A percentile compares a stretch with the other conserved stretches of the same genome.
Conservation (phyloP, 2,329 filamentous ascomycete species). For the Didymella exigua region DNA sequence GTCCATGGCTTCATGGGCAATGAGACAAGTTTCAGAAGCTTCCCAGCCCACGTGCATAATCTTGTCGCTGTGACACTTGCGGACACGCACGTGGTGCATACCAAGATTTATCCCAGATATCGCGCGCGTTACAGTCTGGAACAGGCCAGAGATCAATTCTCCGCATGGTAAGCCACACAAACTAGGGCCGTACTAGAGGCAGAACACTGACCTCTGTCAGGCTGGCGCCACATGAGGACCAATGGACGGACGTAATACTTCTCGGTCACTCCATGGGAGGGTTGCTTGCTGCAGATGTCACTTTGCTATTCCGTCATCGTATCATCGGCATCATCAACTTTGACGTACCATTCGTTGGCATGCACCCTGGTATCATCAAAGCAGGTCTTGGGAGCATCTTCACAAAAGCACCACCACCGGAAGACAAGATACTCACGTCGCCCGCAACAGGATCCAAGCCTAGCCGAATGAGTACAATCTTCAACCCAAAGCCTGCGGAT, state of each 20-base stretch:
- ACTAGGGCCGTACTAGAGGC: background rate
- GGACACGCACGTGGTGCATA: constrained; percentile 80
- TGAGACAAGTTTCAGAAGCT: constrained; percentile 83
- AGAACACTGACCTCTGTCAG: constrained; percentile 43
- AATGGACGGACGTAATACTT: constrained; percentile 77
- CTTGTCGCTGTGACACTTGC: constrained; percentile 69
- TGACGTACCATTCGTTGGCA: constrained; percentile 84
- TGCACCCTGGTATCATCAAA: constrained; percentile 86
- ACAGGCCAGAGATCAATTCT: constrained; percentile 81
- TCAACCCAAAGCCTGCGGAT: constrained; percentile 49
- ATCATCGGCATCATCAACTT: constrained; percentile 82
- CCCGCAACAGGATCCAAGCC: constrained; percentile 25
- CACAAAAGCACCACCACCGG: constrained; percentile 49
- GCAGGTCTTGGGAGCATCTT: constrained; percentile 83
- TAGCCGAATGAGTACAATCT: constrained; percentile 45
- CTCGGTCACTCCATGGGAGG: constrained; percentile 92
- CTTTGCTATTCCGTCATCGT: constrained; percentile 74
- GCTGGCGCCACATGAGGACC: constrained; percentile 76
- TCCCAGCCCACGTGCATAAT: constrained; percentile 85
- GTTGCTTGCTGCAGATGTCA: constrained; percentile 78
- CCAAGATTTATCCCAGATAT: constrained; percentile 83
- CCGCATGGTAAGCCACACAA: constrained; percentile 63
- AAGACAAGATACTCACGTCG: constrained; percentile 28
- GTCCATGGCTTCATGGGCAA: constrained; percentile 92
- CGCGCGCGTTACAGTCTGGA: constrained; percentile 74